These are phyloP conservation scores for Tetracentron sinense DNA, from an alignment of 164 flowering plant genomes.

Conservation along the genomic window DNA sequence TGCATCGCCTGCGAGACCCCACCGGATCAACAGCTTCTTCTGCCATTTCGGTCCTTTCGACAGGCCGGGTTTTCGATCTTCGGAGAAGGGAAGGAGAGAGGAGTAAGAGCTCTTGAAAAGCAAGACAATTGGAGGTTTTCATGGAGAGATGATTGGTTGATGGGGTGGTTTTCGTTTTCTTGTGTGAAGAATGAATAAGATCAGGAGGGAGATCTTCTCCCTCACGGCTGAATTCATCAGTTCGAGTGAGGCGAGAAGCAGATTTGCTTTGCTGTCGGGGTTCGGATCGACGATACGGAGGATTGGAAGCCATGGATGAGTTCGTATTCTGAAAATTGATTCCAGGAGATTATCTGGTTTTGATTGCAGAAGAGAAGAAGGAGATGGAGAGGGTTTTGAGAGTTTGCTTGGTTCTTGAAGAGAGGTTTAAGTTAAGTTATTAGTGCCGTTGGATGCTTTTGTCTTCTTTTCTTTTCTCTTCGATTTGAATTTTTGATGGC, in stretches of 20 bases:
- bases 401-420: too few species aligned
- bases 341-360: neutral
- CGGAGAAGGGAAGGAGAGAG: constrained; percentile 60
- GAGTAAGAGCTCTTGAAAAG: constrained; percentile 54
- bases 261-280: constrained; percentile 40
- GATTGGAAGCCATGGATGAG: constrained; percentile 46
- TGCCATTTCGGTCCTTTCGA: constrained; percentile 41
- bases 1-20: constrained; percentile 46
- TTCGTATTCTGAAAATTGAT: neutral
- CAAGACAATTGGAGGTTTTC: constrained; percentile 20
- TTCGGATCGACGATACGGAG: constrained; percentile 43
- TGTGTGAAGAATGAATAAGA: constrained; percentile 28
- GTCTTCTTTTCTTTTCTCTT: too few species aligned
- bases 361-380: constrained; percentile 6
- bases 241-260: constrained; percentile 40
- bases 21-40: constrained; percentile 37
- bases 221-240: constrained; percentile 12
- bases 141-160: constrained; percentile 22
- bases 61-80: constrained; percentile 46
- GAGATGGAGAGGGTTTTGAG: neutral
- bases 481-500: too few species aligned
- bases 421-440: too few species aligned
- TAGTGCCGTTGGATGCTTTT: too few species aligned
- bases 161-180: constrained; percentile 9
- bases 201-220: constrained; percentile 18